Conservation (phyloP, 805 yeast genomes). For the Sugiyamaella floridensis region DNA sequence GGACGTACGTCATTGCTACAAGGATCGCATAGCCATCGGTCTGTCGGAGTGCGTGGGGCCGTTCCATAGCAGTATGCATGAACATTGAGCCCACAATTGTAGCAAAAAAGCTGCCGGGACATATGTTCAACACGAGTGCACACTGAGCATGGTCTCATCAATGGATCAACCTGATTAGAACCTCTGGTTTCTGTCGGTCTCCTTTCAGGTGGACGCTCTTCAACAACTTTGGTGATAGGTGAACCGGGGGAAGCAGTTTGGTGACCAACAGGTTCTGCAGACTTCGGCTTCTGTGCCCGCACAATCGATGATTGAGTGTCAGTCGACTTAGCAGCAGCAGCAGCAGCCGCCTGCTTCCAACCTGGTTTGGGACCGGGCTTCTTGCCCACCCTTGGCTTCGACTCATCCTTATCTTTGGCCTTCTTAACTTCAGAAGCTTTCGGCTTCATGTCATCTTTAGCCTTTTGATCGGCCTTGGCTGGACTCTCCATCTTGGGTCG, state of each 20-base stretch:
- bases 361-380: background rate
- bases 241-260: no score
- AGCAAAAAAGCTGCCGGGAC: conserved; percentile 46
- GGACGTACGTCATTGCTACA: conserved; percentile 70
- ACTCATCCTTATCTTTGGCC: conserved; percentile 7
- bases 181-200: background rate
- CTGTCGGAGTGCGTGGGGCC: conserved; percentile 12
- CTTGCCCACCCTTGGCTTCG: conserved; percentile 3
- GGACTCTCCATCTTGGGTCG: conserved; percentile 10
- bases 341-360: no score
- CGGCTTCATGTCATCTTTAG: conserved; percentile 11
- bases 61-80: conserved; percentile 69
- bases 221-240: no score
- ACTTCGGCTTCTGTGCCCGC: no score
- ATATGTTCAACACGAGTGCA: conserved; percentile 41
- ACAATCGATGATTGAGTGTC: no score
- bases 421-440: background rate
- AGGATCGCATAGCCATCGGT: conserved; percentile 71
- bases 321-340: background rate
- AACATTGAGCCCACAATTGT: conserved; percentile 59
- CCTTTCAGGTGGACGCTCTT: background rate
- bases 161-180: background rate
- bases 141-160: conserved; percentile 45
- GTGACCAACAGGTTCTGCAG: no score
- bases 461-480: conserved; percentile 10